Evolutionary conservation across 345 rosid genomes (phyloP), one percentile per base, ranked within the genome.

Genomic region (Trapa incisa): DNA sequence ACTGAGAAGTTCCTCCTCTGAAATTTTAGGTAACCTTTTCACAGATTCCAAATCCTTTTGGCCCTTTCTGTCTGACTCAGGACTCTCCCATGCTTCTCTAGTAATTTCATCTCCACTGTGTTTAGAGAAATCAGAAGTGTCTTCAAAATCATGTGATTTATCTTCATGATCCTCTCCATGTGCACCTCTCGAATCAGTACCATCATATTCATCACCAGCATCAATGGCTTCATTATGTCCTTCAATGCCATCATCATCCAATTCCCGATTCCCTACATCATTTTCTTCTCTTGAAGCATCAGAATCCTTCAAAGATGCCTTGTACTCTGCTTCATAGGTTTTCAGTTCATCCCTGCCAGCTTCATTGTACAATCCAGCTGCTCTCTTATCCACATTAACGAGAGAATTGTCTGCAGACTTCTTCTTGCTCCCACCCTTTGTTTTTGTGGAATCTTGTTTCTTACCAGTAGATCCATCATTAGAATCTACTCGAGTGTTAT

Each of bases 301-400:
- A 50, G 71, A 70, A 72, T 70, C 74, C 68, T 79, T 81, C 69
- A 91, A 71, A 29, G 97, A 86, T 42, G 91, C 89, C 78, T 88
- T 91, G 65, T 88, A 94, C 81, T 88, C 89, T 0, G 76, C 86
- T 82, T 94, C 97, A 74, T 84, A 94, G 78, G 65, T 83, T 68
- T 83, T 83, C 54, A 93, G 72, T 66, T 93, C 98, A 70, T 93
- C 80, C 50, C 89, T 84, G 48, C 97, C 98, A 41, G 91, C 89
- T 79, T 93, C 98, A 75, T 93, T 88, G 67, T 93, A 90, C 66
- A 90, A 77, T 50, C 90, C 96, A 73, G 67, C 77, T 48, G 85
- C 96, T 66, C 67, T 87, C 65, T 15, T 72, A 60, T 78, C 75
- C n/a, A 48, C 43, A 62, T 29, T 78, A 69, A 74, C 73, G 42